Conservation (phyloP, 805 yeast species). For the Yarrowia keelungensis region DNA sequence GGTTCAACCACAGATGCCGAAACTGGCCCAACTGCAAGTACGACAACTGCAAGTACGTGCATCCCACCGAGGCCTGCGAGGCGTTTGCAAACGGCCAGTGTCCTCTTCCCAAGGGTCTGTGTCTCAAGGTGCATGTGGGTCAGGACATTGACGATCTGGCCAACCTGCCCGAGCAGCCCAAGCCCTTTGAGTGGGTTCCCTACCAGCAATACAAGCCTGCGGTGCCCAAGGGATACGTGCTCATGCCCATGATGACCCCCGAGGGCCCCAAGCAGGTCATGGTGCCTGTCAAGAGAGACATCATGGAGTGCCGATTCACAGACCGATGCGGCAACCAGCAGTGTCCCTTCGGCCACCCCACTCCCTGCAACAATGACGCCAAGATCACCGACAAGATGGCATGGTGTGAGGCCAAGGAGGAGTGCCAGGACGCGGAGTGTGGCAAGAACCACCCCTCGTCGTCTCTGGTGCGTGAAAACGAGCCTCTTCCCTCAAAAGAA, state of each 20-base stretch:
- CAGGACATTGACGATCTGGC: conserved; percentile 59
- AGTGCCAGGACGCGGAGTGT: conserved; percentile 68
- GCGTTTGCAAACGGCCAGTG: conserved; percentile 52
- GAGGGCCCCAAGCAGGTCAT: conserved; percentile 28
- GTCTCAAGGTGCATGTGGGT: conserved; percentile 82
- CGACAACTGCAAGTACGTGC: conserved; percentile 69
- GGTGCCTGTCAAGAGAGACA: conserved; percentile 55
- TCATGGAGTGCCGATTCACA: conserved; percentile 75
- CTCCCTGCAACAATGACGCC: conserved; percentile 80
- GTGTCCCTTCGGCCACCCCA: conserved; percentile 92
- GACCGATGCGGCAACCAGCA: conserved; percentile 73
- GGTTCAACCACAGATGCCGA: conserved; percentile 44
- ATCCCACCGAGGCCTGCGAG: conserved; percentile 79
- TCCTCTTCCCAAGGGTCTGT: conserved; percentile 55
- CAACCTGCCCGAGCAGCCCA: conserved; percentile 38
- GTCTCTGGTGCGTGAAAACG: conserved; percentile 52
- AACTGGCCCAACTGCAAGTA: conserved; percentile 51
- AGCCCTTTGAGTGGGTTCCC: conserved; percentile 24
- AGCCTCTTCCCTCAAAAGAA: conserved; percentile 44
- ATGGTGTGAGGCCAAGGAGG: conserved; percentile 78
- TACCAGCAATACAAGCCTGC: conserved; percentile 11
- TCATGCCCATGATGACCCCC: conserved; percentile 34
- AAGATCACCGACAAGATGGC: conserved; percentile 64
- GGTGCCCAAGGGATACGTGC: conserved; percentile 16
- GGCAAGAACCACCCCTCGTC: conserved; percentile 85